Base-by-base conservation (phyloP, 2,329 filamentous ascomycete species). In the Colletotrichum lupini region DNA sequence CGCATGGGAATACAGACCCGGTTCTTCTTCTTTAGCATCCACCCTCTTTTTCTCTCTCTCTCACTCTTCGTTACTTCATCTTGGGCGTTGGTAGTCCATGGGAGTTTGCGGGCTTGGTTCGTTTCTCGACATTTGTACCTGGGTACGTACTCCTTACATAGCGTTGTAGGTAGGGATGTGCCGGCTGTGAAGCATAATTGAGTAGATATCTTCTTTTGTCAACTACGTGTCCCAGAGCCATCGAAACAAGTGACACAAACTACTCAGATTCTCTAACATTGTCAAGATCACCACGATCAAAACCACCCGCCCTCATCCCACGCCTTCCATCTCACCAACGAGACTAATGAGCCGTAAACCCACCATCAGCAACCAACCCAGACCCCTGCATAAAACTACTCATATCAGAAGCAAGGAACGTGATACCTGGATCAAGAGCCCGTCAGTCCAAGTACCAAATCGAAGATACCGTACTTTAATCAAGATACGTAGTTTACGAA, bases 321-420 rank as follows among this genome's bases (percentile, higher is more conserved):
- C 19, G 5, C 24, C 22, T 22, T 12, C 8, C 4, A n/a, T 22
- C 2, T 37, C 11, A 46, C 7, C 16, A n/a, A 14, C 3, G 19
- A 35, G n/a, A 14, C 68, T 68, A 79, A 64, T 78, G 79, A 16
- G 74, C 78, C 53, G 80, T 82, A 55, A 82, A 84, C 0, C 85
- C 85, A 5, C 87, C 87, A 75, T 89, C 87, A 16, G 84, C 84
- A 2, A 88, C 79, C 60, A 89, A 74, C 5, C 81, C 81, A 19
- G 84, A 80, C 1, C 87, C 88, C 63, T 86, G 83, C 79, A 90
- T 86, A 76, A 84, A 90, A 68, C 87, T 89, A 68, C 85, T 85
- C 82, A 88, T 83, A 1, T 85, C 82, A 37, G 86, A 88, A 22
- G 85, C 86, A 70, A 91, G 76, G 69, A 88, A 88, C 0, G 86